Evolutionary conservation across 2,329 filamentous ascomycete species (phyloP), one percentile per base, ranked within the genome.

Genomic region (Metarhizium album): DNA sequence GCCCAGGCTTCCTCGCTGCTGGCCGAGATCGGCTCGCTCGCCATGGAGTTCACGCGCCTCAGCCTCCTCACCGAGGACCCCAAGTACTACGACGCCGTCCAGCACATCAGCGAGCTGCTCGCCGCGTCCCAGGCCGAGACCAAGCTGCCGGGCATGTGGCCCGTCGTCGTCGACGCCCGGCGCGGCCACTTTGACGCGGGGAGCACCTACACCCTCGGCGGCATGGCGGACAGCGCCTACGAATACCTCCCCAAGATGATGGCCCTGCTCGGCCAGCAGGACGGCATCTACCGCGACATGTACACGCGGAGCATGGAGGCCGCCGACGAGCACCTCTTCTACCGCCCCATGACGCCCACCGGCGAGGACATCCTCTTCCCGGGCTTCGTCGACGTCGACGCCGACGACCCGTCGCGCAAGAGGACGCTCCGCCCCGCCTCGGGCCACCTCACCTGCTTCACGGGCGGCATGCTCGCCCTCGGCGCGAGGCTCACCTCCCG

Each of bases 61-160:
- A 80, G 82, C 16, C 83, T 88, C 62, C 67, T 89, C 45, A 87
- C 86, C 0, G 78, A 78, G 38, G 74, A 88, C 54, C 66, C 76
- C 38, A 87, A 83, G 60, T 90, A 86, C 67, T 87, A 83, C 63
- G 86, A 90, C 62, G 86, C 85, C 4, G 75, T 88, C 49, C 80
- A 82, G 52, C 76, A 82, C 33, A 80, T 91, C 52, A 86, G 80
- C 22, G 75, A 84, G 52, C 74, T 82, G 18, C 73, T 91, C 38
- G 77, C 84, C 52, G 70, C 73, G 24, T 76, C 78, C 55, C 87
- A 91, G 67, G 78, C 79, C 58, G 66, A 71, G n/a, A 89, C 85
- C 1, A 73, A 70, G 42, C 65, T 90, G 5, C 86, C 85, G 0
- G 87, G 87, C 2, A 73, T 91, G 69, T 93, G 84, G 84, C 86